Conservation (phyloP, 2,329 filamentous ascomycete genomes). For the Leptographium radiaticola region DNA sequence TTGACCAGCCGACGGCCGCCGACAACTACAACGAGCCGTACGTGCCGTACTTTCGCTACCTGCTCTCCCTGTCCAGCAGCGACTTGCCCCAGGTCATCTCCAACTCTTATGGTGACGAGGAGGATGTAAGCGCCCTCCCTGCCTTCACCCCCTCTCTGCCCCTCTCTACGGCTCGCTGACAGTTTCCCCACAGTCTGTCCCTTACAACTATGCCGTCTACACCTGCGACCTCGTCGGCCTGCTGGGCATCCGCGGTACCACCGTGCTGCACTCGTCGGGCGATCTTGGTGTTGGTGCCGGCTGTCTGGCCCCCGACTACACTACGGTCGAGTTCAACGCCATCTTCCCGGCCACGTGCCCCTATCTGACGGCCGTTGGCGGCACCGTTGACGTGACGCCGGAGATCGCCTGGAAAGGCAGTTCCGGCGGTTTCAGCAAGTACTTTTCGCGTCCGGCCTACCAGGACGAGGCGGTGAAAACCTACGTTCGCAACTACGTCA, state of each 20-base stretch:
- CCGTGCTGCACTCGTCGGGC: slow-evolving; percentile 52
- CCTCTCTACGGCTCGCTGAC: neutral
- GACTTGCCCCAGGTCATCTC: slow-evolving; percentile 50
- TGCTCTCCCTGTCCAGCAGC: slow-evolving; percentile 38
- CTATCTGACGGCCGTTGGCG: slow-evolving; percentile 50
- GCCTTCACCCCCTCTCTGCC: neutral
- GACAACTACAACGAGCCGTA: slow-evolving; percentile 52
- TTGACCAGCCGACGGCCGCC: slow-evolving; percentile 14
- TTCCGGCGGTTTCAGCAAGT: slow-evolving; percentile 37
- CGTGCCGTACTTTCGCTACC: slow-evolving; percentile 47
- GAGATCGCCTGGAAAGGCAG: slow-evolving; percentile 41
- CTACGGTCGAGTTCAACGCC: slow-evolving; percentile 27
- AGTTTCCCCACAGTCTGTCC: slow-evolving; percentile 34
- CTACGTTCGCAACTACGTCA: slow-evolving; percentile 23
- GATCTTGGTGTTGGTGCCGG: slow-evolving; percentile 29
- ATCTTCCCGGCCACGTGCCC: slow-evolving; percentile 31
- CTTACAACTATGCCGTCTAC: slow-evolving; percentile 38
- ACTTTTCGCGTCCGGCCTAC: slow-evolving; percentile 29
- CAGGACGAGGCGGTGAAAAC: slow-evolving; percentile 31
- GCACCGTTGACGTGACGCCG: slow-evolving; percentile 32
- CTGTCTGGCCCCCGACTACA: slow-evolving; percentile 15
- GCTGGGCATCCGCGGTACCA: slow-evolving; percentile 52
- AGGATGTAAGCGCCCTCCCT: slow-evolving; percentile 19
- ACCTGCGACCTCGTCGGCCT: slow-evolving; percentile 46
- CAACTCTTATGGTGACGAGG: slow-evolving; percentile 59